Conservation (phyloP, 495 filamentous ascomycete genomes). For the Trichoderma virens region DNA sequence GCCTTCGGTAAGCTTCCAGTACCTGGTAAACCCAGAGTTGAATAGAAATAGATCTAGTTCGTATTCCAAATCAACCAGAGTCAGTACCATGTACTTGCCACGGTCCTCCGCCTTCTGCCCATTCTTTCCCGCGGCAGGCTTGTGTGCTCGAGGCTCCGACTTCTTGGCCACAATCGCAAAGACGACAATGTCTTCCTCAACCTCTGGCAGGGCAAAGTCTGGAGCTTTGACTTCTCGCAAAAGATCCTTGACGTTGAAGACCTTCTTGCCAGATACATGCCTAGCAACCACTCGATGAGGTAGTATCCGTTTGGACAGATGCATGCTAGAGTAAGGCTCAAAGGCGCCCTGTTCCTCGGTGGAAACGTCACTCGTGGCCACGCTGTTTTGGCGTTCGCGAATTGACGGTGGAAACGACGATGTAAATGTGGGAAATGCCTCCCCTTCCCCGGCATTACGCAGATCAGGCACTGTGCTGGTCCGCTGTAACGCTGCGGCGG, state of each 20-base stretch:
- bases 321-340: constrained; percentile 77
- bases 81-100: constrained; percentile 85
- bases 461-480: constrained; percentile 46
- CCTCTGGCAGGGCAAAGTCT: constrained; percentile 73
- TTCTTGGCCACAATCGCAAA: constrained; percentile 83
- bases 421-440: background rate
- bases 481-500: constrained; percentile 31
- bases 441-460: constrained; percentile 19
- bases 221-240: constrained; percentile 74
- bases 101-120: constrained; percentile 43
- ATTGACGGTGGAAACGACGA: constrained; percentile 1
- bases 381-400: constrained; percentile 4
- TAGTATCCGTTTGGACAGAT: constrained; percentile 79
- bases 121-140: constrained; percentile 47
- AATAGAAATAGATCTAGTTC: constrained; percentile 90
- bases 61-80: constrained; percentile 81
- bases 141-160: constrained; percentile 67
- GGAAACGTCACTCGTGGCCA: constrained; percentile 10
- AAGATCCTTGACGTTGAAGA: constrained; percentile 72
- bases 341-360: constrained; percentile 43
- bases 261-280: constrained; percentile 65
- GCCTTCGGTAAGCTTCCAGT: constrained; percentile 81
- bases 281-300: constrained; percentile 71
- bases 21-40: constrained; percentile 78
- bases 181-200: constrained; percentile 79